Percentiles rank a stretch among this genome's conserved stretches.
These are phyloP conservation scores for Acanthamoeba royreba DNA, from an alignment of 208 protist species.

Conservation along the genomic window DNA sequence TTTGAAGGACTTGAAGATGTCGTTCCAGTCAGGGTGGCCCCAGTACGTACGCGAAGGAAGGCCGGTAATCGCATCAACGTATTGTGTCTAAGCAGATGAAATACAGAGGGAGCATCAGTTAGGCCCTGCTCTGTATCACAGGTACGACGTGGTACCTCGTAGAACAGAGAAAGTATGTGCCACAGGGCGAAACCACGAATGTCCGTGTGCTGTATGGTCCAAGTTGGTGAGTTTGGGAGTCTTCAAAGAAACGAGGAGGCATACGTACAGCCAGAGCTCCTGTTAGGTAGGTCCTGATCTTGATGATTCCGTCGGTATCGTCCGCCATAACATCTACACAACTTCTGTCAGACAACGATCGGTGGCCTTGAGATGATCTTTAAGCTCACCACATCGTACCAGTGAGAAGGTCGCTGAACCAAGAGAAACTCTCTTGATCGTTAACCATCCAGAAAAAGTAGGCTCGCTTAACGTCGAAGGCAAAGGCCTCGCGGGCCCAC, in stretches of 20 bases:
- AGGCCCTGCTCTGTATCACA: not conserved
- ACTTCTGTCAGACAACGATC: not conserved
- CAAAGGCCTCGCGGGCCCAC: not conserved
- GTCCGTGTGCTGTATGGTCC: not conserved
- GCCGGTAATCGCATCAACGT: not conserved
- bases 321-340: not conserved
- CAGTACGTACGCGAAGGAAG: not conserved
- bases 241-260: not conserved
- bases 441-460: constrained; percentile 75
- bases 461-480: constrained; percentile 53
- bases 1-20: not conserved
- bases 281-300: constrained; percentile 4
- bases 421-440: constrained; percentile 68
- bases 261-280: not conserved
- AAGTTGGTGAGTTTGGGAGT: not conserved
- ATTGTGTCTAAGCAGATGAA: not conserved
- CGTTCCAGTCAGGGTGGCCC: not conserved
- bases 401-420: constrained; percentile 69
- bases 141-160: not conserved
- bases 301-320: not conserved
- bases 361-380: not conserved
- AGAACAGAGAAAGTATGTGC: not conserved
- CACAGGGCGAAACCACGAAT: not conserved
- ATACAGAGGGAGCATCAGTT: not conserved
- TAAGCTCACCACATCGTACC: not conserved